Base-by-base conservation (phyloP, 495 filamentous ascomycete species). In the Penicillium taxi region DNA sequence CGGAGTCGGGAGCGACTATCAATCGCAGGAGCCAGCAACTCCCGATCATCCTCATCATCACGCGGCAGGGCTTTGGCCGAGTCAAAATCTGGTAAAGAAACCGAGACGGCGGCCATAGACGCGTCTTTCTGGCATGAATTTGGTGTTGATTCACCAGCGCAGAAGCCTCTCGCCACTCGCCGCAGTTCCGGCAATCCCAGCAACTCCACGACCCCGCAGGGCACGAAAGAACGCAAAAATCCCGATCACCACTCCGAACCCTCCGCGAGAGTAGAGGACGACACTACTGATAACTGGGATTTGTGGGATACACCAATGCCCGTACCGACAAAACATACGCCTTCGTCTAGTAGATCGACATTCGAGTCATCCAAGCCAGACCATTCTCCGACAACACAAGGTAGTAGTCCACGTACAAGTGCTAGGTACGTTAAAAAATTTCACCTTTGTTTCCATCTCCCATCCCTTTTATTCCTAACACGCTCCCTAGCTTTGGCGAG, bases 231-330 rank as follows among this genome's bases (percentile, higher is more conserved):
- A 41, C 59, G 44, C 44, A 52, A 40, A 44, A 52, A 32, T 33
- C 60, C 42, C 58, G 61, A 41, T 47, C 62, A 37, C 37, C 63
- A 38, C 42, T 48, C 46, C 42, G 46, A 32, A 41, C 42, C 25
- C 37, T 37, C 24, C 47, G 47, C 50, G 39, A 42, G 44, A 26
- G 26, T 28, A 29, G 72, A 76, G 32, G 71, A 78, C 51, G 81
- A 84, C 32, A 45, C 42, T 8, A 36, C 29, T 32, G 79, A 81
- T 40, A 74, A 77, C 52, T 87, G 81, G 81, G 76, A 77, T 29
- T 74, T 73, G 47, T 86, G 81, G 82, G 79, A 86, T 46, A 70
- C 68, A 5, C 72, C 78, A 28, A 57, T 68, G 16, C 41, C 52
- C 16, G 34, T 21, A 9, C 58, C 61, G 29, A 59, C 54, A 32